Percentiles rank a stretch among this genome's conserved stretches.
Conservation (phyloP, 2,329 filamentous ascomycete genomes). For the Cercospora sojina region DNA sequence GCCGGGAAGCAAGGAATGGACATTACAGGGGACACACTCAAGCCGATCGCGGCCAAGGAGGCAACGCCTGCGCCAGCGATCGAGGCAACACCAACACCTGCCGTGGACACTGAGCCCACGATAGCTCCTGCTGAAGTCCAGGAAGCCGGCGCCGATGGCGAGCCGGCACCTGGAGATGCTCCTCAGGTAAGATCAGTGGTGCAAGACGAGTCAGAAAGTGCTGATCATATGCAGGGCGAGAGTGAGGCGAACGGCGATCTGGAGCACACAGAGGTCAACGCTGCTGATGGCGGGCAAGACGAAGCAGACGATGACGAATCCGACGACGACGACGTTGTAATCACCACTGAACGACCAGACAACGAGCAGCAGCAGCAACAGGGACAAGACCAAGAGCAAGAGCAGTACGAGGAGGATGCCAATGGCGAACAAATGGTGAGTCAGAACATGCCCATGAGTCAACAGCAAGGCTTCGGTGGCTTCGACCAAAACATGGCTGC, state of each 20-base stretch:
- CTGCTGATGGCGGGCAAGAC: slow-evolving; percentile 25
- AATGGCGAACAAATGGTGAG: slow-evolving; percentile 17
- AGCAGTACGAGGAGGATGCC: slow-evolving; percentile 21
- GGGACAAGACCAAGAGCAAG: slow-evolving; percentile 18
- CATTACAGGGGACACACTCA: slow-evolving; percentile 20
- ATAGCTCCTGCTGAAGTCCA: slow-evolving; percentile 12
- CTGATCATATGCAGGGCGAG: slow-evolving; percentile 2
- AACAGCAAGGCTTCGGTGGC: slow-evolving; percentile 27
- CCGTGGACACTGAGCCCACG: slow-evolving; percentile 15
- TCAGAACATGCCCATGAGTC: slow-evolving; percentile 26
- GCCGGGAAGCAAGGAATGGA: slow-evolving; percentile 61
- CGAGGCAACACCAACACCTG: slow-evolving; percentile 9
- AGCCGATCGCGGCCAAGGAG: slow-evolving; percentile 24
- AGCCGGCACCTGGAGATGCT: slow-evolving; percentile 9
- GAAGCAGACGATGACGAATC: slow-evolving; percentile 29
- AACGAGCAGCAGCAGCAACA: slow-evolving; percentile 22
- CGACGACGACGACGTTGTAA: slow-evolving; percentile 34
- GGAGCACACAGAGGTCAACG: background rate
- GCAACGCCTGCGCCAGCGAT: slow-evolving; percentile 9
- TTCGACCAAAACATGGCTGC: slow-evolving; percentile 29
- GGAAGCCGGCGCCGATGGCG: slow-evolving; percentile 5
- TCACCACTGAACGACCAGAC: slow-evolving; percentile 36
- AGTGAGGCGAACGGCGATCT: slow-evolving; percentile 10
- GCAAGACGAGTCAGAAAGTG: background rate
- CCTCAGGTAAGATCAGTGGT: slow-evolving; percentile 15